These are phyloP conservation scores for Picochlorum sp. DNA, from an alignment of 139 green algal species.

Conservation along the genomic window DNA sequence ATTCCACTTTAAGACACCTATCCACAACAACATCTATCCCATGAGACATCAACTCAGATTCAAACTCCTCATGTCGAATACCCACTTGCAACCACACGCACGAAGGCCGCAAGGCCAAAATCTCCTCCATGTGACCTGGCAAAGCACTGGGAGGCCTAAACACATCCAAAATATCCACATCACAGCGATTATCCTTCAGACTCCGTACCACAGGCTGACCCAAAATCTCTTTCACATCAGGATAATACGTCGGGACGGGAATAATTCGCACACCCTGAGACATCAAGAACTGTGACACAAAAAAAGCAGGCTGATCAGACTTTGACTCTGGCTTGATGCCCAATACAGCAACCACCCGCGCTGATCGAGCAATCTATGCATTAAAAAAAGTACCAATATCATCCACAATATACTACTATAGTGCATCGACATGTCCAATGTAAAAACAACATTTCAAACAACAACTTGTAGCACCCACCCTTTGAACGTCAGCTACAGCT, in stretches of 20 bases:
- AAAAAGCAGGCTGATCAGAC: constrained; percentile 39
- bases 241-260: constrained; percentile 32
- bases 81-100: constrained; percentile 52
- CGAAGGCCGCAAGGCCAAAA: constrained; percentile 31
- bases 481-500: neutral
- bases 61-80: constrained; percentile 31
- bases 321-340: constrained; percentile 45
- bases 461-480: neutral
- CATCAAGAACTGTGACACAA: constrained; percentile 43
- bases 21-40: constrained; percentile 45
- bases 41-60: constrained; percentile 32
- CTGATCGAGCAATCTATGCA: constrained; percentile 31
- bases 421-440: too few species aligned
- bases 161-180: constrained; percentile 39
- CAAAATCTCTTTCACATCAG: constrained; percentile 42
- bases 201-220: constrained; percentile 37
- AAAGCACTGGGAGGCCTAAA: constrained; percentile 33
- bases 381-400: too few species aligned
- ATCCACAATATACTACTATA: too few species aligned
- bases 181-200: constrained; percentile 27
- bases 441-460: too few species aligned
- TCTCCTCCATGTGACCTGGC: constrained; percentile 42
- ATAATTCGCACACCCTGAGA: constrained; percentile 38
- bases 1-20: constrained; percentile 45
- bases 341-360: constrained; percentile 44